Evolutionary conservation across 139 green algal species (phyloP).

Genomic region (Ulvella scutata): DNA sequence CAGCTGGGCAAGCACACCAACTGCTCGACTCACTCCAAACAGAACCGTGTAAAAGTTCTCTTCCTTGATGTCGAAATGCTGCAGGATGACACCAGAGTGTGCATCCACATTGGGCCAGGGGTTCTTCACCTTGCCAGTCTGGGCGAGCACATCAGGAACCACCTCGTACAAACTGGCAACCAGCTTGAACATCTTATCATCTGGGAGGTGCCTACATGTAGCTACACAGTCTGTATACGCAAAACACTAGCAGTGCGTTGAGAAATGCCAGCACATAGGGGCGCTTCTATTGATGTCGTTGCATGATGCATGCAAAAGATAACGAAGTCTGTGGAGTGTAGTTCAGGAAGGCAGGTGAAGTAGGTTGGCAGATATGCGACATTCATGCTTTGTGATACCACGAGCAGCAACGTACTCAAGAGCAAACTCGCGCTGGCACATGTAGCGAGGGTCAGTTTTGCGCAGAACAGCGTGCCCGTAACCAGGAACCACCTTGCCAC

Average conservation of each 20-base stretch:
- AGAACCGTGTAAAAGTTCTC: slow-evolving; percentile 96
- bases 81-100: slow-evolving; percentile 89
- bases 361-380: not conserved
- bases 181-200: slow-evolving; percentile 88
- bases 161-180: slow-evolving; percentile 78
- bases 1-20: slow-evolving; percentile 82
- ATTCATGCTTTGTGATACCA: slow-evolving; percentile 10
- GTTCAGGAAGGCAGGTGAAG: not conserved
- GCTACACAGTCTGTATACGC: too few relatives aligned
- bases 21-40: slow-evolving; percentile 84
- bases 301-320: not conserved
- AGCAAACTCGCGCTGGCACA: slow-evolving; percentile 61
- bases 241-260: too few relatives aligned
- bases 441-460: slow-evolving; percentile 94
- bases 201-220: slow-evolving; percentile 66
- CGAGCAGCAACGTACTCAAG: slow-evolving; percentile 1
- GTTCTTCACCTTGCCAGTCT: slow-evolving; percentile 93
- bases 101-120: slow-evolving; percentile 98
- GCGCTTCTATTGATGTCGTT: too few relatives aligned
- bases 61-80: slow-evolving; percentile 81
- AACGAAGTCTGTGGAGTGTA: not conserved
- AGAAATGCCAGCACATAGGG: too few relatives aligned
- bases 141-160: slow-evolving; percentile 74
- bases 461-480: slow-evolving; percentile 96
- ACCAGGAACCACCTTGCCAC: slow-evolving; percentile 88